phyloP scores from a whole-genome alignment of 306 rosid genomes.

The Cicer bijugum region DNA sequence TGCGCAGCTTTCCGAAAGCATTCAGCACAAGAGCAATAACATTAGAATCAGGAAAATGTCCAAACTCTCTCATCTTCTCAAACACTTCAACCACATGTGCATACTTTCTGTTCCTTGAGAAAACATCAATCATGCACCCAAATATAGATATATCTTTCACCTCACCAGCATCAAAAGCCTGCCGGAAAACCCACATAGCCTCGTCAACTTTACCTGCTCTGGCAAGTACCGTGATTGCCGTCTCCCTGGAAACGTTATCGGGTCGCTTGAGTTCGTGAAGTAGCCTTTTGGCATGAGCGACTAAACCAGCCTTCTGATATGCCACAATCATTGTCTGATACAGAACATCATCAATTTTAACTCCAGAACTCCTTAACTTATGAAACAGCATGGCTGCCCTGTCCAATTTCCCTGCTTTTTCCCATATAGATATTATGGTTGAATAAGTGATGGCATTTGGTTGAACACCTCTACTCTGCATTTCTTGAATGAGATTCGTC shows the following conservation, averaged over 20 bases:
- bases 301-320: constrained; percentile 84
- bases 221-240: constrained; percentile 78
- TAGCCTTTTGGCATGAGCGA: constrained; percentile 88
- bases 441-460: constrained; percentile 93
- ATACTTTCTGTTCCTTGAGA: constrained; percentile 72
- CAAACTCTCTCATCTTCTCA: constrained; percentile 81
- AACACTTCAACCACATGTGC: constrained; percentile 75
- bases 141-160: constrained; percentile 78
- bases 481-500: constrained; percentile 82
- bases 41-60: constrained; percentile 83
- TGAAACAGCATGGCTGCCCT: constrained; percentile 87
- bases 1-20: constrained; percentile 82
- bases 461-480: constrained; percentile 81
- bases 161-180: constrained; percentile 77
- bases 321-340: constrained; percentile 96
- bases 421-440: constrained; percentile 92
- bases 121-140: constrained; percentile 76
- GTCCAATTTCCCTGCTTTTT: constrained; percentile 85
- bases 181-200: constrained; percentile 95
- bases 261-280: constrained; percentile 82
- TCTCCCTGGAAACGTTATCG: constrained; percentile 75
- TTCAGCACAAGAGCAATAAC: constrained; percentile 85
- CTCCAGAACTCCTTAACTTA: constrained; percentile 84
- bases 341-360: constrained; percentile 81
- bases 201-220: constrained; percentile 89